phyloP scores from a whole-genome alignment of 2,329 filamentous ascomycete genomes.

The Calonectria hongkongensis region DNA sequence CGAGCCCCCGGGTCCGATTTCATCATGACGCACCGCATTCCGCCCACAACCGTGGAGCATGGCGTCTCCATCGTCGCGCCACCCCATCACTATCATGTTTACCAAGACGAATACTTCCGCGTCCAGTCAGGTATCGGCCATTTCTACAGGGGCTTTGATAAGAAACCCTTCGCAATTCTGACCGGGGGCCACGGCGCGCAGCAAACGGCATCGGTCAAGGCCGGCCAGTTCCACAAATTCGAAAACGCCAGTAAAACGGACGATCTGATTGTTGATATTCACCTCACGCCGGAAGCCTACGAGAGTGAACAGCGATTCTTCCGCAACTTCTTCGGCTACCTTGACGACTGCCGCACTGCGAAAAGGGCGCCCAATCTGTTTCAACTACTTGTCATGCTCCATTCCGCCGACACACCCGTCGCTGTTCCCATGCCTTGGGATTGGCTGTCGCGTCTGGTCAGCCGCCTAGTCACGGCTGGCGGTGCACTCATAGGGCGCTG shows the following conservation, averaged over 20 bases:
- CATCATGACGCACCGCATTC: slow-evolving; percentile 32
- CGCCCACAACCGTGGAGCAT: slow-evolving; percentile 8
- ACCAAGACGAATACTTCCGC: slow-evolving; percentile 32
- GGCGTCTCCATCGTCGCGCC: slow-evolving; percentile 25
- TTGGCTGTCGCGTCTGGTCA: slow-evolving; percentile 8
- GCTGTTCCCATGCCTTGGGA: slow-evolving; percentile 25
- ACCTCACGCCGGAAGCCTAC: slow-evolving; percentile 28
- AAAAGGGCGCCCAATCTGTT: slow-evolving; percentile 22
- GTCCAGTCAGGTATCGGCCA: slow-evolving; percentile 24
- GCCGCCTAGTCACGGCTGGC: slow-evolving; percentile 8
- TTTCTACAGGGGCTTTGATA: slow-evolving; percentile 22
- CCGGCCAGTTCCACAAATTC: slow-evolving; percentile 24
- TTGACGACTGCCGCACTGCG: slow-evolving; percentile 16
- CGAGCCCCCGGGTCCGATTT: slow-evolving; percentile 19
- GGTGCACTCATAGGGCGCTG: slow-evolving; percentile 12
- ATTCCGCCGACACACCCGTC: slow-evolving; percentile 25
- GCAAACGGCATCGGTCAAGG: slow-evolving; percentile 24
- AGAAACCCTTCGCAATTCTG: slow-evolving; percentile 14
- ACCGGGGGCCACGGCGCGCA: slow-evolving; percentile 10
- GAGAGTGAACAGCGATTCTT: slow-evolving; percentile 31
- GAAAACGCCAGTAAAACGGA: slow-evolving; percentile 27
- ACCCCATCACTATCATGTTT: slow-evolving; percentile 28
- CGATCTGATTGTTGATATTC: slow-evolving; percentile 24
- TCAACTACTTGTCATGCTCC: slow-evolving; percentile 27
- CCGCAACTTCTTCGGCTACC: slow-evolving; percentile 35